phyloP scores from a whole-genome alignment of 1,284 basidiomycete genomes.

The Boletus hoseneyae region DNA sequence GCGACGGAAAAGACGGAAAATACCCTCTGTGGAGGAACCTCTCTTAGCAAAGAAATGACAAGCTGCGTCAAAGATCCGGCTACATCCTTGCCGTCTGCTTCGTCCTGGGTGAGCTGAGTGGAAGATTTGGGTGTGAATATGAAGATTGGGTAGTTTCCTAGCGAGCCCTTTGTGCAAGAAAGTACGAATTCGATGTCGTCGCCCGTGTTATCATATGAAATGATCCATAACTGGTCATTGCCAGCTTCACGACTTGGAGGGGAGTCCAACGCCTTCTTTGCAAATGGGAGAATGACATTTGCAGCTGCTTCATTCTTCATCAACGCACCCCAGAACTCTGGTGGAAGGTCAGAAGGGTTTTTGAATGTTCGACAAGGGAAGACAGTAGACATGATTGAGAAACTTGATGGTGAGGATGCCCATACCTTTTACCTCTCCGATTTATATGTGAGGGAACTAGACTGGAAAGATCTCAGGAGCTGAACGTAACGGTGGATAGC shows the following conservation, averaged over 20 bases:
- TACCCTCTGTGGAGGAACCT: conserved; percentile 40
- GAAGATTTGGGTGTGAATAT: conserved; percentile 42
- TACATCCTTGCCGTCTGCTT: conserved; percentile 27
- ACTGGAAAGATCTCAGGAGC: neutral
- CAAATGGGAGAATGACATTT: conserved; percentile 55
- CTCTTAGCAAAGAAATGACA: conserved; percentile 29
- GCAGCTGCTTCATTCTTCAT: conserved; percentile 40
- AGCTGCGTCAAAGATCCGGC: conserved; percentile 36
- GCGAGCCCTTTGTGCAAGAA: conserved; percentile 49
- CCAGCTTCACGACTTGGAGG: conserved; percentile 28
- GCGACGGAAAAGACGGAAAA: conserved; percentile 66
- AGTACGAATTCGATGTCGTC: conserved; percentile 50
- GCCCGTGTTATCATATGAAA: conserved; percentile 32
- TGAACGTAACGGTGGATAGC: neutral
- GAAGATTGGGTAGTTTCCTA: conserved; percentile 59
- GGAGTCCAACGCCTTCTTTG: conserved; percentile 22
- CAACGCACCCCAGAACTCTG: conserved; percentile 39
- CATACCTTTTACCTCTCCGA: neutral
- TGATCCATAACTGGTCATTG: conserved; percentile 48
- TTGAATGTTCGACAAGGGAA: conserved; percentile 7
- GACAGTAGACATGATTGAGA: conserved; percentile 14
- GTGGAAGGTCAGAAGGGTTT: conserved; percentile 28
- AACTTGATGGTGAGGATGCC: neutral
- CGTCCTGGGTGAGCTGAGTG: conserved; percentile 26
- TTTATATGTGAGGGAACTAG: conserved; percentile 14